phyloP scores from a whole-genome alignment of 176 grass and related monocot species.

The Areca catechu region DNA sequence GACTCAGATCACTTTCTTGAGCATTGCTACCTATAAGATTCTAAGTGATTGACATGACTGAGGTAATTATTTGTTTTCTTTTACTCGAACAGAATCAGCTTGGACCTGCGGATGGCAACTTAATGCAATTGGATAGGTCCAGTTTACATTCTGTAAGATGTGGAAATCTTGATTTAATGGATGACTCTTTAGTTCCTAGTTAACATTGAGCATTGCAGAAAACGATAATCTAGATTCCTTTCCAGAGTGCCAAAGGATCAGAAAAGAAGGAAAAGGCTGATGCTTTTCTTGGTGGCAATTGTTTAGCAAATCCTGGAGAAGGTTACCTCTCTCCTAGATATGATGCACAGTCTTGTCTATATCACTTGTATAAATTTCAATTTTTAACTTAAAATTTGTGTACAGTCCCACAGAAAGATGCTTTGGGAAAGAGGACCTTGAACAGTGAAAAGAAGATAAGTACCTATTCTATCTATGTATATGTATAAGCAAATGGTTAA shows the following conservation, averaged over 20 bases:
- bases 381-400: too few species aligned
- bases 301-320: conserved; percentile 22
- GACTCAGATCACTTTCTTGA: too few species aligned
- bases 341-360: not conserved
- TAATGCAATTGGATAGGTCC: not conserved
- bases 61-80: not conserved
- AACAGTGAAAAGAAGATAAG: conserved; percentile 44
- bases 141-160: not conserved
- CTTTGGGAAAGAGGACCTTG: conserved; percentile 27
- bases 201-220: not conserved
- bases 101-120: not conserved
- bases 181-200: not conserved
- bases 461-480: conserved; percentile 4
- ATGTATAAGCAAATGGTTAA: too few species aligned
- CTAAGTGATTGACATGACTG: too few species aligned
- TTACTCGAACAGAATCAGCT: conserved; percentile 2
- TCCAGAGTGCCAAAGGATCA: conserved; percentile 28
- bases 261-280: conserved; percentile 33
- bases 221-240: conserved; percentile 17
- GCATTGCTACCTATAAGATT: too few species aligned
- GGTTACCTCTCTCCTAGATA: conserved; percentile 12
- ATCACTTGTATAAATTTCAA: too few species aligned
- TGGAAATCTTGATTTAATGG: not conserved
- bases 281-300: conserved; percentile 22
- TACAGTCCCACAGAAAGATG: conserved; percentile 18